Evolutionary conservation across 2,329 filamentous ascomycete species (phyloP).

Genomic region (Fusarium marasasianum): DNA sequence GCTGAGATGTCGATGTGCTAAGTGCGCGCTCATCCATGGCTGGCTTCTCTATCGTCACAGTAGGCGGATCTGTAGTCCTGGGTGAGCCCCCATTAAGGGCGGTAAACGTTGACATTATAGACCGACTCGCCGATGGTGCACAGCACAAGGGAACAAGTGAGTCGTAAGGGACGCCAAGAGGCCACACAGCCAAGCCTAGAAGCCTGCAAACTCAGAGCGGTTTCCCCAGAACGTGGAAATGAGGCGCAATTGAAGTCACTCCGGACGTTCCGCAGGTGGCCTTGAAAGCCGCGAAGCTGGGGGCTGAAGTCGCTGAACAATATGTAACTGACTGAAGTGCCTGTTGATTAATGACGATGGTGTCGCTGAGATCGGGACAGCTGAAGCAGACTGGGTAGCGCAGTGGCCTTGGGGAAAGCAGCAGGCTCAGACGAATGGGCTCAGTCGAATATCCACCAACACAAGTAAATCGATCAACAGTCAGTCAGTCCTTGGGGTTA

Average conservation of each 20-base stretch:
- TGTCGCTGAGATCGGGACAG: background rate
- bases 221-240: background rate
- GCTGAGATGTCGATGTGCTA: constrained; percentile 37
- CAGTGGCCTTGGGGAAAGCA: constrained; percentile 6
- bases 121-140: background rate
- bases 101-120: constrained; percentile 60
- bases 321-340: background rate
- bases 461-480: background rate
- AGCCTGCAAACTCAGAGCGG: background rate
- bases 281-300: constrained; percentile 14
- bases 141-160: background rate
- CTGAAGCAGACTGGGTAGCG: constrained; percentile 4
- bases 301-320: background rate
- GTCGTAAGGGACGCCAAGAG: background rate
- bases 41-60: constrained; percentile 44
- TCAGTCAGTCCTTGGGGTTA: constrained; percentile 1
- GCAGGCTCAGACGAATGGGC: constrained; percentile 3
- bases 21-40: constrained; percentile 48
- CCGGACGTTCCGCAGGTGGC: constrained; percentile 29
- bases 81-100: constrained; percentile 63
- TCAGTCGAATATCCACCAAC: constrained; percentile 3
- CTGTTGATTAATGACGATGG: constrained; percentile 1
- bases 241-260: constrained; percentile 15
- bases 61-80: constrained; percentile 51
- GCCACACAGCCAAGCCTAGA: background rate